Conservation (phyloP, 768 basidiomycete species). For the Mycena floridula region DNA sequence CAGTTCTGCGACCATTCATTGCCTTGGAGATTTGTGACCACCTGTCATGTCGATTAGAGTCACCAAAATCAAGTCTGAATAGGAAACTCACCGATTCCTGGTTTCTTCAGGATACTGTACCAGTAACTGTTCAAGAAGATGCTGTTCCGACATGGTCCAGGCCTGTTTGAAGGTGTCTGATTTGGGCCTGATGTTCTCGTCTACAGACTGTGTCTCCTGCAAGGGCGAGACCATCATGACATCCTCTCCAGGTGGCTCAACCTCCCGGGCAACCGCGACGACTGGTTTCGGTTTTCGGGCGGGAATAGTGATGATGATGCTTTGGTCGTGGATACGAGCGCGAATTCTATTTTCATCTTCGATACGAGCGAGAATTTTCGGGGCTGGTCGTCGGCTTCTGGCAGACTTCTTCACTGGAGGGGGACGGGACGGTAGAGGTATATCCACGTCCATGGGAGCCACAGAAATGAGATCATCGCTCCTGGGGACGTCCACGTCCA, state of each 20-base stretch:
- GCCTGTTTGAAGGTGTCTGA: constrained; percentile 80
- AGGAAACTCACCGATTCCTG: constrained; percentile 53
- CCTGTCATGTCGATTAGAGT: constrained; percentile 26
- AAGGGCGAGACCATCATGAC: background rate
- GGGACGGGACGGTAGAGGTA: constrained; percentile 8
- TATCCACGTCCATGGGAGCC: constrained; percentile 2
- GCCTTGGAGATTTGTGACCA: constrained; percentile 80
- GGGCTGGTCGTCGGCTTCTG: constrained; percentile 10
- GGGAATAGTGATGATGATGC: background rate
- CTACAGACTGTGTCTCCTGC: constrained; percentile 1
- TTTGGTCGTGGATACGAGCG: background rate
- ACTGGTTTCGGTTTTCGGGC: background rate
- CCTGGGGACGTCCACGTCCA: constrained; percentile 49
- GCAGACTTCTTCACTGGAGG: constrained; percentile 7
- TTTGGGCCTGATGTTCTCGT: constrained; percentile 29
- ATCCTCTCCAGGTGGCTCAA: background rate
- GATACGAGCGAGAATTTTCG: constrained; percentile 15
- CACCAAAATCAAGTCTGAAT: background rate
- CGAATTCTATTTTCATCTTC: constrained; percentile 6
- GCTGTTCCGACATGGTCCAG: constrained; percentile 74
- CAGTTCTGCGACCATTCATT: constrained; percentile 72
- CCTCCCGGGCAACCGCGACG: background rate
- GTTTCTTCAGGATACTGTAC: constrained; percentile 75
- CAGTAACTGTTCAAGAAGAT: constrained; percentile 65
- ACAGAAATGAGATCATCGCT: constrained; percentile 17